These are phyloP conservation scores for Melastoma malabathricum DNA, from an alignment of 345 rosid species.

Conservation along the genomic window DNA sequence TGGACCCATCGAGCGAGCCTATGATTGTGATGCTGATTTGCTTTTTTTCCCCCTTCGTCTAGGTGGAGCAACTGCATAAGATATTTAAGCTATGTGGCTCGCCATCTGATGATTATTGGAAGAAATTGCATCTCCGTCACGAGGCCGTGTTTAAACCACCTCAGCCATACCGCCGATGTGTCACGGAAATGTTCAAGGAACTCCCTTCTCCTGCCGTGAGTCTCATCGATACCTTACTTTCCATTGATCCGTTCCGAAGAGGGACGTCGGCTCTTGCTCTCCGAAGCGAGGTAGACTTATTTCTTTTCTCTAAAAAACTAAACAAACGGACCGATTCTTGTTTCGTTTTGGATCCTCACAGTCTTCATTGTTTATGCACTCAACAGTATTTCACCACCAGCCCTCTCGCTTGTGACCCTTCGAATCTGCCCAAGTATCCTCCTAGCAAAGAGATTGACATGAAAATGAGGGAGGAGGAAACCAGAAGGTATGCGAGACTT, in stretches of 20 bases:
- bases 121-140: constrained; percentile 47
- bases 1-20: too few relatives aligned
- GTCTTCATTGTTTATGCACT: constrained; percentile 3
- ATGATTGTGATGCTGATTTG: neutral
- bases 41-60: neutral
- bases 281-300: constrained; percentile 51
- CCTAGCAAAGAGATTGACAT: constrained; percentile 96
- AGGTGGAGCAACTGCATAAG: constrained; percentile 96
- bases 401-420: constrained; percentile 84
- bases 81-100: constrained; percentile 94
- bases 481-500: constrained; percentile 61
- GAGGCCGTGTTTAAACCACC: constrained; percentile 63
- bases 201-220: constrained; percentile 45
- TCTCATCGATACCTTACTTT: constrained; percentile 67
- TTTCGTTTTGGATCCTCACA: too few relatives aligned
- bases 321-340: neutral
- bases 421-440: constrained; percentile 84
- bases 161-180: constrained; percentile 56
- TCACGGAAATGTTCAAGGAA: constrained; percentile 53
- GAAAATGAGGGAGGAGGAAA: constrained; percentile 68
- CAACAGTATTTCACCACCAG: constrained; percentile 57
- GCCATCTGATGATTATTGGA: constrained; percentile 78
- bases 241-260: constrained; percentile 65
- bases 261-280: constrained; percentile 75
- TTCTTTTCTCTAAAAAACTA: neutral